Base-by-base conservation (phyloP, 2,329 filamentous ascomycete genomes). In the Aspergillus ustus region DNA sequence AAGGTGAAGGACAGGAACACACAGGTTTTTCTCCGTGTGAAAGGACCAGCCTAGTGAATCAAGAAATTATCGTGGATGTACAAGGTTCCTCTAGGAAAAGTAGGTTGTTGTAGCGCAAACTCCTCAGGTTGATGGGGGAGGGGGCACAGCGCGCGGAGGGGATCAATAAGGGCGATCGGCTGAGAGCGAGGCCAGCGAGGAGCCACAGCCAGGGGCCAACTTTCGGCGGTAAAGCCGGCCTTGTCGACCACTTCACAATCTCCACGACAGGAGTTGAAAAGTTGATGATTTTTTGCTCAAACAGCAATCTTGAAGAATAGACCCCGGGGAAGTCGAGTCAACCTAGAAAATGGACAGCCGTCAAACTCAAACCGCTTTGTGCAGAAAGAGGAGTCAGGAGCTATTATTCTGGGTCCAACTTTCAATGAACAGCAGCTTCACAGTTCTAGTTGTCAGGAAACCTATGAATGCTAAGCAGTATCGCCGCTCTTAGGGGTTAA, bases 11-110 rank as follows among this genome's bases (percentile, higher is more conserved):
- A 57, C 37, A 61, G 45, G 45, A 59, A 51, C 57, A 60, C 51
- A 22, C 50, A 44, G 44, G 17, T 53, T 51, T 57, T 52, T 59
- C 52, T 57, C 58, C 60, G 60, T 58, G 34, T 60, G 48, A 59
- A 68, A 66, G 67, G 66, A 66, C 67, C 67, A 69, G 67, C 66
- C 67, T 66, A 53, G 43, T 54, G 46, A 57, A 45, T 60, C 37
- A 34, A 63, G 57, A n/a, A 28, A 60, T 57, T 54, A 57, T 48
- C 15, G 51, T 46, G 44, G 49, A 62, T 52, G 37, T 58, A 54
- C 50, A 52, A 40, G 45, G 56, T 58, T 58, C 60, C 31, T 56
- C 31, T 40, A 51, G 46, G 43, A 53, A 52, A 48, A 20, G 50
- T 49, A 51, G 54, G 53, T 57, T 62, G 56, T 58, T 56, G 57